Conservation (phyloP, 2,329 filamentous ascomycete genomes). For the Myriosclerotinia scirpicola region DNA sequence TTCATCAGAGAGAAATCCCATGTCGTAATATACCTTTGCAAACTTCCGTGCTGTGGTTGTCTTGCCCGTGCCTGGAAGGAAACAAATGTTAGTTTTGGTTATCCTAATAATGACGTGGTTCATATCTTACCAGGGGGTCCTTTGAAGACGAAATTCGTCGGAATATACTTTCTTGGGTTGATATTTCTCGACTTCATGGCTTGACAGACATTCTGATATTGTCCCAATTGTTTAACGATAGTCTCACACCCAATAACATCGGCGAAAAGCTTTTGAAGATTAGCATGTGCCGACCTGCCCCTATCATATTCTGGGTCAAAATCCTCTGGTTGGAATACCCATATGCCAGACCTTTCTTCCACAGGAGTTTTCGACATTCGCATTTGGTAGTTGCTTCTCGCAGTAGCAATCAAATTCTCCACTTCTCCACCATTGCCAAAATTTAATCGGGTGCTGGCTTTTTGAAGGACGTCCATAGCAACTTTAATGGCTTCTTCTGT, state of each 20-base stretch:
- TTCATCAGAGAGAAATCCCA: constrained; percentile 61
- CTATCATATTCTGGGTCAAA: constrained; percentile 54
- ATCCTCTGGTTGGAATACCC: constrained; percentile 42
- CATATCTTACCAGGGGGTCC: constrained; percentile 44
- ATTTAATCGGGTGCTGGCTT: constrained; percentile 60
- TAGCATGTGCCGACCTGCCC: constrained; percentile 43
- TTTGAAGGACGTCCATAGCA: constrained; percentile 57
- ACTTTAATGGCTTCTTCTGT: constrained; percentile 49
- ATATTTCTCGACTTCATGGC: constrained; percentile 47
- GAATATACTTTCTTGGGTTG: constrained; percentile 52
- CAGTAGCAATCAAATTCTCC: constrained; percentile 57
- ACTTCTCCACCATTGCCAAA: constrained; percentile 75
- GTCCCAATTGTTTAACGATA: constrained; percentile 49
- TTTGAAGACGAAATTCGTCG: constrained; percentile 57
- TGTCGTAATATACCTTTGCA: constrained; percentile 71
- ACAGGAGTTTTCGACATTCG: constrained; percentile 37
- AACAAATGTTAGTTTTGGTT: no score
- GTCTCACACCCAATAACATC: constrained; percentile 52
- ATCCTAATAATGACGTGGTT: no score
- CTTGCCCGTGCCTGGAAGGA: constrained; percentile 58
- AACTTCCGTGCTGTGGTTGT: constrained; percentile 71
- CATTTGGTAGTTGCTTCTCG: constrained; percentile 50
- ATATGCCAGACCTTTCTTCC: constrained; percentile 29
- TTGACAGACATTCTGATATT: constrained; percentile 47
- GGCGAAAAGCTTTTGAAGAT: constrained; percentile 48